These are phyloP conservation scores for carrot (Daucus carota) DNA, from an alignment of 129 eudicot genomes.

Conservation along the genomic window DNA sequence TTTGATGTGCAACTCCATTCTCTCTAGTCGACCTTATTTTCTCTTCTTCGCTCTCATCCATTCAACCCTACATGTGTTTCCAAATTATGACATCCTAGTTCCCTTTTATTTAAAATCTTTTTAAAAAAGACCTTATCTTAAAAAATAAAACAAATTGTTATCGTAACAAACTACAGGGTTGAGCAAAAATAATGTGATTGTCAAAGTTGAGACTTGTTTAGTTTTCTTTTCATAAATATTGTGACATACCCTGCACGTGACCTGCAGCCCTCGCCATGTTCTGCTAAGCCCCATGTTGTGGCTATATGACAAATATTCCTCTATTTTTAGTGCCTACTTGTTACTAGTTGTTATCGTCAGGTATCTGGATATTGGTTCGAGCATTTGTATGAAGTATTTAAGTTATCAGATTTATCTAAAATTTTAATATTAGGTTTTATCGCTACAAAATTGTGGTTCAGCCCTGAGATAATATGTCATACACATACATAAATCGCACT, in stretches of 20 bases:
- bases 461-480: too few relatives aligned
- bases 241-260: not conserved
- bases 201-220: not conserved
- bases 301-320: not conserved
- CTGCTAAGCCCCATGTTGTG: not conserved
- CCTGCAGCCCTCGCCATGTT: not conserved
- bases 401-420: not conserved
- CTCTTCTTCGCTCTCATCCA: not conserved
- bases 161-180: not conserved
- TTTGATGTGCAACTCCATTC: not conserved
- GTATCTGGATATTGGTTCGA: not conserved
- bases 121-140: too few relatives aligned
- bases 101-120: not conserved
- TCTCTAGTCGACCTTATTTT: not conserved
- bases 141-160: not conserved
- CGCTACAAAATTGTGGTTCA: too few relatives aligned
- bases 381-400: not conserved
- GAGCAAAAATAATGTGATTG: not conserved
- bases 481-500: too few relatives aligned
- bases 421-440: not conserved
- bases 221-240: not conserved
- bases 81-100: not conserved
- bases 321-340: constrained; percentile 1
- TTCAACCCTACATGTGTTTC: not conserved
- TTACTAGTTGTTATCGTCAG: not conserved